Evolutionary conservation across 2,329 filamentous ascomycete species (phyloP), one percentile per base, ranked within the genome.

Genomic region (Orbilia javanica): DNA sequence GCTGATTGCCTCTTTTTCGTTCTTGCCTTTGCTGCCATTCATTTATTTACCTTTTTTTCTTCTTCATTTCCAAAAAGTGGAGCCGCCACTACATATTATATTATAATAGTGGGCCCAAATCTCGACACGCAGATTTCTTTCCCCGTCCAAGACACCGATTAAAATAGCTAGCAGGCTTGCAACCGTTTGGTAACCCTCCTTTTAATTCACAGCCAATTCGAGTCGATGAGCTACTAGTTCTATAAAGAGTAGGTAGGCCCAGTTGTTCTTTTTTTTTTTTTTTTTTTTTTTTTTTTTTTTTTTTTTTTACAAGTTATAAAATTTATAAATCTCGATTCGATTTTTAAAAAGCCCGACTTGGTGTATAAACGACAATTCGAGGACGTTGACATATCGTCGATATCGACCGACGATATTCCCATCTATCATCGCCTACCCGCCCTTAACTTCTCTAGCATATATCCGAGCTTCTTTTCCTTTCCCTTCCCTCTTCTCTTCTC

Each of bases 211-310:
- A 60, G 31, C 55, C 65, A 57, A 55, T 53, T 62, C 57, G 39
- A 48, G 65, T 66, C 65, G 46, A 76, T 76, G 65, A 64, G 65
- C 57, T 52, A 44, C 52, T 77, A 70, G 50, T 67, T 55, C 74
- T 78, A 78, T 78, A 78, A 78, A 72, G 67, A 72, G 74, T 46
- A 78, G 74, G 74, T 78, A 71, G 62, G 74, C 62, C 74, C 74
- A 67, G 60, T 62, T 67, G 44, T 67, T 66, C 42, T 70, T 68
- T 70, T 62, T 63, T 57, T 64, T 31, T 18, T 48, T 22, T 22
- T 48, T 22, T 29, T 31, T n/a, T 57, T 64, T 31, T 18, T 62
- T 67, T 31, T 67, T 66, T 29, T 70, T 68, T 70, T 62, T 63
- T 57, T 64, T 31, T 18, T 29, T 11, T 36, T 13, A 11, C 36